Evolutionary conservation across 1,284 basidiomycete genomes (phyloP), one percentile per base, ranked within the genome.

Genomic region (Trichosporon faecale): DNA sequence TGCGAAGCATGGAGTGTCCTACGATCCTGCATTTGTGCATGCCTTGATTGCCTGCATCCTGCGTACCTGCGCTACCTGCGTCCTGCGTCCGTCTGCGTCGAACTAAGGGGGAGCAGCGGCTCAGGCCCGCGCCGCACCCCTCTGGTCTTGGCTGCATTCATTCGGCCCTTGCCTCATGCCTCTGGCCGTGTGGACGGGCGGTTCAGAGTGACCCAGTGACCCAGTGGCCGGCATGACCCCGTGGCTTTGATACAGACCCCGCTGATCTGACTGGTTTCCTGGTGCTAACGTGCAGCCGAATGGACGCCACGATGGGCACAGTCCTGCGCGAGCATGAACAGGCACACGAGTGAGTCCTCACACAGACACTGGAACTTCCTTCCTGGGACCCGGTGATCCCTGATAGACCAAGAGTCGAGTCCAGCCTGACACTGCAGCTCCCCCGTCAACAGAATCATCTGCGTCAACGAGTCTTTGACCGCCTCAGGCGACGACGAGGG

Each of bases 401-500:
- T 44, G 40, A 16, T 9, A 2, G 12, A 11, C 8, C 11, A 21
- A n/a, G n/a, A n/a, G n/a, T n/a, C n/a, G 35, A 37, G 21, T 14
- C 25, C 29, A 25, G 25, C 55, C 57, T 49, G 65, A 14, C 73
- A 74, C 66, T 74, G 70, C 84, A 94, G 93, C 67, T 88, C 90
- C 33, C 88, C 95, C 5, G 91, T 98, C 69, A 95, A 95, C 79
- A 90, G 94, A 69, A 86, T 95, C 46, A 90, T 89, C 77, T 85
- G 86, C 73, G 83, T 93, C 66, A 87, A 88, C 74, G 87, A 89
- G 2, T 87, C 90, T 78, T 83, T 94, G 70, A 81, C 96, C 16
- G 89, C 89, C 16, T 94, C 92, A 2, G 95, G 95, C 21, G 95
- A 97, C 78, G 95, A 98, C 79, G 93, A 96, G 70, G 95, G 95